Base-by-base conservation (phyloP, 257 asterid species). In the Knoxia roxburghii region DNA sequence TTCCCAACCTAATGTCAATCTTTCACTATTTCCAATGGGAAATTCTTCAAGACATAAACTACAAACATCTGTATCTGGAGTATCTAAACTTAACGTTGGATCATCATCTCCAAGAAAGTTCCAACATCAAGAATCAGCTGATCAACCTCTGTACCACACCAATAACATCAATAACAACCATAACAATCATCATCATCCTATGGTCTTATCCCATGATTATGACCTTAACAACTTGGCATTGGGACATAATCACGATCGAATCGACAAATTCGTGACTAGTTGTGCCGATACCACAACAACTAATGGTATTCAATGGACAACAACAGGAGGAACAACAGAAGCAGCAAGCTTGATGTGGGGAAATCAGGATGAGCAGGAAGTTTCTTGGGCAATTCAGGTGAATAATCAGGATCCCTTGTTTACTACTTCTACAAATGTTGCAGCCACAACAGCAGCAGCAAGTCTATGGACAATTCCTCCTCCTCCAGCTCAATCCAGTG, bases 381-480 rank as follows among this genome's bases (percentile, higher is more conserved):
- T 68, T n/a, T 30, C 46, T 0, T 83, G 84, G 85, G 67, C 73
- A 41, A 17, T 66, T 8, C 77, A 73, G 23, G 43, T 71, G 77
- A 78, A n/a, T n/a, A 37, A 60, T 78, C 81, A 77, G 7, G 79
- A 79, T 6, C 68, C 62, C 0, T 7, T 74, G 68, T 61, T 65
- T 59, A 72, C 33, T 11, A 69, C 75, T 64, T 29, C 23, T 15
- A 59, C 71, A 24, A 33, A 49, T 50, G 71, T 39, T 73, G 74
- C 66, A n/a, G 57, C 30, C 9, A 32, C 69, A 3, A 53, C 62
- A 17, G 59, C 69, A 54, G 59, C 69, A 54, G 66, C 71, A 45
- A 33, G 73, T 75, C 48, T 73, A 15, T 79, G 85, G 95, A 68
- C 86, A 37, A 41, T 65, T 14, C 49, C 79, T 20, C n/a, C 79